Conservation (phyloP, 345 rosid species). For the Aurinia saxatilis region DNA sequence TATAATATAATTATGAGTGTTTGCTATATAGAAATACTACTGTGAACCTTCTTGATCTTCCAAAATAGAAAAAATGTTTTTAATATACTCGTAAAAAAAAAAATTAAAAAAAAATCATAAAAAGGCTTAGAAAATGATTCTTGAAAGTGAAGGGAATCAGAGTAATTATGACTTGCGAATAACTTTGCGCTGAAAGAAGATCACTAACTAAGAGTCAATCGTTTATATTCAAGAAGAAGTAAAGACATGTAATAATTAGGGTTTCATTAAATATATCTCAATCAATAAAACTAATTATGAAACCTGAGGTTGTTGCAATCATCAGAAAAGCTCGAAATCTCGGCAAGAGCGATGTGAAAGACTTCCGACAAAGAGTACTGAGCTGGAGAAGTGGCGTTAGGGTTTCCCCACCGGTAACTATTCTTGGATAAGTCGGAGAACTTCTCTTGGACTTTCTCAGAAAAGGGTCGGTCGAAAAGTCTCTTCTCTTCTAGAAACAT, state of each 20-base stretch:
- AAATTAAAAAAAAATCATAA: too few relatives aligned
- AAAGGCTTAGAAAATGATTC: too few relatives aligned
- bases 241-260: background rate
- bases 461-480: constrained; percentile 48
- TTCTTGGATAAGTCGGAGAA: too few relatives aligned
- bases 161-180: background rate
- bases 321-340: constrained; percentile 30
- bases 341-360: constrained; percentile 49
- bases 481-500: constrained; percentile 37
- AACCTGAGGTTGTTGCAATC: constrained; percentile 39
- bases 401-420: constrained; percentile 77
- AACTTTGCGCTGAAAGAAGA: too few relatives aligned
- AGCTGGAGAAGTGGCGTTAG: constrained; percentile 43
- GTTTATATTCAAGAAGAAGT: background rate
- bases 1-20: too few relatives aligned
- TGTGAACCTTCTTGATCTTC: too few relatives aligned
- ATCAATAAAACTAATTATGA: background rate
- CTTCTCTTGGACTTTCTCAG: constrained; percentile 29
- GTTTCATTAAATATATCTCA: constrained; percentile 12
- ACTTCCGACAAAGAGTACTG: constrained; percentile 72
- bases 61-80: too few relatives aligned
- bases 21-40: too few relatives aligned
- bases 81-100: too few relatives aligned
- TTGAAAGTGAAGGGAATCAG: too few relatives aligned
- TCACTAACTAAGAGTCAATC: too few relatives aligned